Percentiles rank a stretch among this genome's conserved stretches.
Evolutionary conservation across 345 rosid genomes (phyloP).

Genomic region (Eucalyptus marginata): DNA sequence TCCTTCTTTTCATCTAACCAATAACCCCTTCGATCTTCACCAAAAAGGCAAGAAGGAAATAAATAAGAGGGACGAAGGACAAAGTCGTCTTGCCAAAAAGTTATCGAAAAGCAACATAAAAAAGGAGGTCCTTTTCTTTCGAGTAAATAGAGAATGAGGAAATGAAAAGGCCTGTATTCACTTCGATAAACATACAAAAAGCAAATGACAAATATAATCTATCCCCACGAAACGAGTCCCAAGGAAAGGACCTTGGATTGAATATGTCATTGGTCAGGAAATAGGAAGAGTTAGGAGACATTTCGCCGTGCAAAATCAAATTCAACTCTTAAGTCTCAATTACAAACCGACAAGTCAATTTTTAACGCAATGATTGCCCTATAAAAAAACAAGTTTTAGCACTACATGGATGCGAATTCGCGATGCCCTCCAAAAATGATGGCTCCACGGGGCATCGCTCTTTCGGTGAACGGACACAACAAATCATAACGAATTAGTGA

Average conservation of each 20-base stretch:
- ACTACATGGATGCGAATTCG: rapidly evolving
- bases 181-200: not conserved
- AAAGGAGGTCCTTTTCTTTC: not conserved
- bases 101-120: not conserved
- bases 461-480: not conserved
- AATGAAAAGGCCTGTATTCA: not conserved
- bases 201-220: not conserved
- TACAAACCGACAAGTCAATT: not conserved
- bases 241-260: not conserved
- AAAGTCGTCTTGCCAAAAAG: not conserved
- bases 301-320: not conserved
- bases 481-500: not conserved
- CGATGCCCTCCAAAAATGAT: not conserved
- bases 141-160: not conserved
- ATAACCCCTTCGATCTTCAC: not conserved
- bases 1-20: too few relatives aligned
- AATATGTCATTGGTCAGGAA: too few relatives aligned
- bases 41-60: not conserved
- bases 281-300: not conserved
- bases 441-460: not conserved
- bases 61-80: not conserved
- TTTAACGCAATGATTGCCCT: too few relatives aligned
- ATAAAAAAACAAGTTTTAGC: too few relatives aligned
- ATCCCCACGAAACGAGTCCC: not conserved
- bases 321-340: not conserved